A percentile compares a stretch with the other conserved stretches of the same genome.
Conservation (phyloP, 2,329 filamentous ascomycete genomes). For the Cercospora nicotianae region DNA sequence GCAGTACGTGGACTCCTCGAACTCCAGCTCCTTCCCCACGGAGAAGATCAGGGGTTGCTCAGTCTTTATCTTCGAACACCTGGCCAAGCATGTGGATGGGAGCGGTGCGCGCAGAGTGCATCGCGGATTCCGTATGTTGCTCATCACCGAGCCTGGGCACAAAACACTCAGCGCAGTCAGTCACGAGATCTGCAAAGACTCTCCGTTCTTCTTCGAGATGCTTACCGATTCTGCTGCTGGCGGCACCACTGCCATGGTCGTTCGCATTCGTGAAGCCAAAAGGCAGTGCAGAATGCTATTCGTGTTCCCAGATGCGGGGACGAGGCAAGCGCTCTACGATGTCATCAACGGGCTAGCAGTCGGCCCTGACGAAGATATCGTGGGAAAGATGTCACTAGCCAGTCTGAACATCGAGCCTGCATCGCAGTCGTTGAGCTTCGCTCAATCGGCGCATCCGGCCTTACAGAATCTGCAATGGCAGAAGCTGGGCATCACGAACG, state of each 20-base stretch:
- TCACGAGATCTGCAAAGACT: slow-evolving; percentile 64
- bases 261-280: slow-evolving; percentile 68
- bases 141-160: slow-evolving; percentile 74
- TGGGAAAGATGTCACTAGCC: slow-evolving; percentile 66
- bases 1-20: slow-evolving; percentile 76
- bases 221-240: slow-evolving; percentile 56
- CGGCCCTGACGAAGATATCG: slow-evolving; percentile 66
- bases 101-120: slow-evolving; percentile 72
- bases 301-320: slow-evolving; percentile 71
- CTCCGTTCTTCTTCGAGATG: slow-evolving; percentile 76
- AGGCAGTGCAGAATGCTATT: slow-evolving; percentile 71
- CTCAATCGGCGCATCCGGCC: slow-evolving; percentile 42
- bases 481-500: slow-evolving; percentile 69
- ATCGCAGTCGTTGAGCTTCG: slow-evolving; percentile 48
- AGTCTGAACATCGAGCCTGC: slow-evolving; percentile 64
- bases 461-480: slow-evolving; percentile 60
- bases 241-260: slow-evolving; percentile 68
- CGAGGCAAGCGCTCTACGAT: slow-evolving; percentile 70
- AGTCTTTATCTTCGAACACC: slow-evolving; percentile 72
- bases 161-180: slow-evolving; percentile 76
- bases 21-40: slow-evolving; percentile 70
- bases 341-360: slow-evolving; percentile 72
- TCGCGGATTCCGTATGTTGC: slow-evolving; percentile 73
- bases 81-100: slow-evolving; percentile 67
- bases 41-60: slow-evolving; percentile 72